Evolutionary conservation across 73 alveolate genomes (phyloP).

Genomic region (Halteria grandinella): DNA sequence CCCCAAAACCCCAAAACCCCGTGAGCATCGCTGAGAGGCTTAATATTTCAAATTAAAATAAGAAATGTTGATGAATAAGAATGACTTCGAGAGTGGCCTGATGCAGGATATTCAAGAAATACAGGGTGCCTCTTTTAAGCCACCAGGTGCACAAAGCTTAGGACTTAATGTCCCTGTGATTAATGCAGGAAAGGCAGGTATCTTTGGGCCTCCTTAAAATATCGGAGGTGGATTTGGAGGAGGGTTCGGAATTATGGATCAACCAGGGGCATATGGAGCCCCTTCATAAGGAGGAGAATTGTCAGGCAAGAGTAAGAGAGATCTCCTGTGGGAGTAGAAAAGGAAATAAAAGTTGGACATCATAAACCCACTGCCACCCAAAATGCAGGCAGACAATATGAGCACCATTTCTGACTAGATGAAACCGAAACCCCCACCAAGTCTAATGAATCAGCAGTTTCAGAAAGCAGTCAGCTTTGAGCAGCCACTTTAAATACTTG

Average conservation of each 20-base stretch:
- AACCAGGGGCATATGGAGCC: neutral
- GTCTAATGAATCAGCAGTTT: neutral
- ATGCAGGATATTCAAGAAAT: neutral
- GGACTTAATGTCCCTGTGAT: neutral
- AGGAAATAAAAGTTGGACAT: slow-evolving; percentile 10
- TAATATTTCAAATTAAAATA: neutral
- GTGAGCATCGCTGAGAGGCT: too few relatives aligned
- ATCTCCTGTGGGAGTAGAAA: slow-evolving; percentile 34
- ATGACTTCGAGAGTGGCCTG: slow-evolving; percentile 37
- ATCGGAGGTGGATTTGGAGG: slow-evolving; percentile 7
- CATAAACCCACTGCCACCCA: slow-evolving; percentile 1
- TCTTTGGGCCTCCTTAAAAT: slow-evolving; percentile 32
- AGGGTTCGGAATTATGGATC: neutral
- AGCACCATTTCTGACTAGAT: slow-evolving; percentile 18
- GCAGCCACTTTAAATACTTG: too few relatives aligned
- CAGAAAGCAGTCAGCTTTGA: neutral
- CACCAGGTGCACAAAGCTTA: neutral
- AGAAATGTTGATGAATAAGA: slow-evolving; percentile 28
- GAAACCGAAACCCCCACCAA: slow-evolving; percentile 16
- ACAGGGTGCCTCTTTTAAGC: too few relatives aligned
- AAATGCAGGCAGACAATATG: neutral
- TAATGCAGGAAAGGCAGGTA: neutral
- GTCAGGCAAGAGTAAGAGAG: slow-evolving; percentile 23
- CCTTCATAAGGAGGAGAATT: too few relatives aligned
- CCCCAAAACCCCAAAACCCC: slow-evolving; percentile 9